Base-by-base conservation (phyloP, 225 moss, liverwort and hornwort genomes). In the Marchantia paleacea region DNA sequence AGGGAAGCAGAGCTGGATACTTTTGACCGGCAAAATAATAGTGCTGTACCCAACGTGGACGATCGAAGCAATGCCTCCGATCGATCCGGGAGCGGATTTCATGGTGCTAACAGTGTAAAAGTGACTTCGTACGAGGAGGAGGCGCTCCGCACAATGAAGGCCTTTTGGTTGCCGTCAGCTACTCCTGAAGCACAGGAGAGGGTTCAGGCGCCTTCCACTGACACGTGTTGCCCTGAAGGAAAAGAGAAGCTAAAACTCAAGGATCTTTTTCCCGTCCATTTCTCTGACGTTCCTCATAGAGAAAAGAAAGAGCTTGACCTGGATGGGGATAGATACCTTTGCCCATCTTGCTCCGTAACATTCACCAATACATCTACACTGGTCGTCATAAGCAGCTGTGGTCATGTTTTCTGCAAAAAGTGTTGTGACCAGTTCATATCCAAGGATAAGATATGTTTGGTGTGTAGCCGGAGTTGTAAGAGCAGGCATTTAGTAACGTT, bases 151-250 rank as follows among this genome's bases (percentile, higher is more conserved):
- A 94, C 93, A 25, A 97, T 97, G 97, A 94, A 94, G 63, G 97
- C 97, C 2, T 97, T 94, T 79, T 97, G 97, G 97, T 78, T 97
- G 47, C 97, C 97, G 12, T 93, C 93, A 31, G 96, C 96, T 65
- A 94, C 92, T 8, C 97, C 93, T 47, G 92, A 91, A 85, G 94
- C 92, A 9, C 89, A 90, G 81, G 88, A 91, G 75, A 85, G 91
- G 77, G 92, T 88, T 22, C 90, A 92, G 75, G 89, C 88, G 49
- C 97, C 92, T 2, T 91, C 93, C 5, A 76, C 65, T 12, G 93
- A 92, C 73, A 97, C 92, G 8, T 69, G 81, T 78, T 97, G 97
- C 31, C 97, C 97, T 0, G 92, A 97, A 81, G 97, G 94, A 26
- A 94, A 97, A 53, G 97, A 97, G 88, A 97, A 97, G 82, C 74